phyloP scores from a whole-genome alignment of 805 yeast genomes.

The Teunomyces funiuensis region DNA sequence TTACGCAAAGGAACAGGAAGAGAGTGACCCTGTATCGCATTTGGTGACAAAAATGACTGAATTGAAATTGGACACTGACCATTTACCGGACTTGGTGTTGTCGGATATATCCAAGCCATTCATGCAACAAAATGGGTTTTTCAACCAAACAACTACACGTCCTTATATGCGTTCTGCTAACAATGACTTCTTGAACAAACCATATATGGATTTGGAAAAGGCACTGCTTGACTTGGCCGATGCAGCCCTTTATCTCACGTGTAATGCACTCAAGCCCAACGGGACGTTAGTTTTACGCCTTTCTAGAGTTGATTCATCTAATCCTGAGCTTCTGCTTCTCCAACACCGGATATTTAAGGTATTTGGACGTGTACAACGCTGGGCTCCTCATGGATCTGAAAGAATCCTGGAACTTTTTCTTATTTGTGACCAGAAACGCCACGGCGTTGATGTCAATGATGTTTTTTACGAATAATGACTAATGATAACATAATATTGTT shows the following conservation, averaged over 20 bases:
- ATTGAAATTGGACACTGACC: constrained; percentile 14
- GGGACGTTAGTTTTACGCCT: constrained; percentile 36
- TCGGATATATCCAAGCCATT: constrained; percentile 38
- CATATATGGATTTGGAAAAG: constrained; percentile 24
- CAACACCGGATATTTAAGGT: constrained; percentile 22
- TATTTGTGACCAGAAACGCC: constrained; percentile 27
- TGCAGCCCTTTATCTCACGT: constrained; percentile 33
- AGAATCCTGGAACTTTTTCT: constrained; percentile 22
- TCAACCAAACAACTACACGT: constrained; percentile 33
- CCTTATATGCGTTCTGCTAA: constrained; percentile 33
- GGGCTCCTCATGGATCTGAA: constrained; percentile 14
- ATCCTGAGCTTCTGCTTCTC: constrained; percentile 30
- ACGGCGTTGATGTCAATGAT: constrained; percentile 10
- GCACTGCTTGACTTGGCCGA: constrained; percentile 41
- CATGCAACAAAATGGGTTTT: constrained; percentile 37
- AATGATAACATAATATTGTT: constrained; percentile 6
- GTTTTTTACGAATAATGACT: constrained; percentile 4
- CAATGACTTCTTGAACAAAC: constrained; percentile 25
- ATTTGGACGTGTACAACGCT: constrained; percentile 25
- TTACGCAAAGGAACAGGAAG: constrained; percentile 26
- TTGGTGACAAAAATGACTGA: constrained; percentile 3
- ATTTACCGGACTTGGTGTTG: constrained; percentile 36
- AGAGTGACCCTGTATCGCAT: constrained; percentile 17
- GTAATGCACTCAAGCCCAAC: constrained; percentile 25
- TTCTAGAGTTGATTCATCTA: constrained; percentile 21